Percentiles rank a stretch among this genome's conserved stretches.
phyloP scores from a whole-genome alignment of 2,329 filamentous ascomycete species.

The Calonectria ilicicola region DNA sequence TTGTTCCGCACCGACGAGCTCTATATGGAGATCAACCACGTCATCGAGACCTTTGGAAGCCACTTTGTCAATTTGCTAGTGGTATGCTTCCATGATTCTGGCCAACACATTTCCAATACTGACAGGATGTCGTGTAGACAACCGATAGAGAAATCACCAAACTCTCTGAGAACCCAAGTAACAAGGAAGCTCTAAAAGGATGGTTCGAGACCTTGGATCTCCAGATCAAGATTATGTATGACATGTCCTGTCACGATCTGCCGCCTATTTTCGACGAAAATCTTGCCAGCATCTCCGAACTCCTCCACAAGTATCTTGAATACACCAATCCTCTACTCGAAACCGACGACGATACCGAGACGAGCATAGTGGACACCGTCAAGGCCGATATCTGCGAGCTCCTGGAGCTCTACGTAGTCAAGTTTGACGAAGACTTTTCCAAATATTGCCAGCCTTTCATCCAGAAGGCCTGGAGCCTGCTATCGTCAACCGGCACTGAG shows the following conservation, averaged over 20 bases:
- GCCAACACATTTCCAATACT: constrained; percentile 10
- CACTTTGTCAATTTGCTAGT: constrained; percentile 86
- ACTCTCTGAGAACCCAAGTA: constrained; percentile 80
- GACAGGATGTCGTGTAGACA: constrained; percentile 56
- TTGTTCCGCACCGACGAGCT: constrained; percentile 93
- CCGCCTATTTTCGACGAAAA: constrained; percentile 95
- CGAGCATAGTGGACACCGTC: constrained; percentile 85
- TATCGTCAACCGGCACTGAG: constrained; percentile 87
- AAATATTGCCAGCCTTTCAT: constrained; percentile 86
- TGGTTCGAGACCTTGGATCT: constrained; percentile 90
- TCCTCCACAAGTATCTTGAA: constrained; percentile 92
- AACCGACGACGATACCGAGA: constrained; percentile 90
- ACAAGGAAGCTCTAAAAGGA: constrained; percentile 79
- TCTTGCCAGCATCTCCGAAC: constrained; percentile 77
- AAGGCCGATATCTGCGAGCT: constrained; percentile 95
- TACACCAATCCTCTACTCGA: constrained; percentile 88
- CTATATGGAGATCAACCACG: constrained; percentile 96
- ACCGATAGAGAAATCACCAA: constrained; percentile 79
- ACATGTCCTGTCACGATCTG: constrained; percentile 97
- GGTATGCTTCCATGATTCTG: constrained; percentile 56
- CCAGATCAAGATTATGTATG: constrained; percentile 92
- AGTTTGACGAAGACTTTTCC: constrained; percentile 95
- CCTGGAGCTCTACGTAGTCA: constrained; percentile 89
- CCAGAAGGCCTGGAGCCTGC: constrained; percentile 87
- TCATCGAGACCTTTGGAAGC: constrained; percentile 84